Evolutionary conservation across 768 basidiomycete species (phyloP).

Genomic region (Podaxis sp.): DNA sequence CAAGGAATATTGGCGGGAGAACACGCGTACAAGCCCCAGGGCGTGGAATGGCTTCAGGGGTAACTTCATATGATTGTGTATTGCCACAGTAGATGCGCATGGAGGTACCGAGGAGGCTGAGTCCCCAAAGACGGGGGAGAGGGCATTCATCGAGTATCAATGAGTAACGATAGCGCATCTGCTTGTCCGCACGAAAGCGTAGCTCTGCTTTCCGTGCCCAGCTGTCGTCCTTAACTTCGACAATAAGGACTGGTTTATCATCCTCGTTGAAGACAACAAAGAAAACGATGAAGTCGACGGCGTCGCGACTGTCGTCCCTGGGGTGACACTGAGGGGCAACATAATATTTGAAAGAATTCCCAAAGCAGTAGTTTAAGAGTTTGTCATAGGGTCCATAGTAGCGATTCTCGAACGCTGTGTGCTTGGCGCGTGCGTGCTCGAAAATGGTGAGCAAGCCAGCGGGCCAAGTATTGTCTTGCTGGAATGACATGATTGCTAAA

Average conservation of each 20-base stretch:
- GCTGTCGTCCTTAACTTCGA: slow-evolving; percentile 15
- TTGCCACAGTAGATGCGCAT: no score
- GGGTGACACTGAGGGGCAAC: slow-evolving; percentile 14
- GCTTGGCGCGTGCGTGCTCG: slow-evolving; percentile 2
- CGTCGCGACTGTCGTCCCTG: background rate
- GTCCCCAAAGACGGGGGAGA: slow-evolving; percentile 14
- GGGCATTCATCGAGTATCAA: slow-evolving; percentile 18
- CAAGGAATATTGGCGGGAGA: background rate
- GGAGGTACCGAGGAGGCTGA: background rate
- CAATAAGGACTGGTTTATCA: slow-evolving; percentile 14
- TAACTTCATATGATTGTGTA: no score
- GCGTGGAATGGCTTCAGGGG: no score
- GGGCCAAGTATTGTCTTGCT: slow-evolving; percentile 14
- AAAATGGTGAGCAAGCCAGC: slow-evolving; percentile 13
- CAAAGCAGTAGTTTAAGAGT: slow-evolving; percentile 18
- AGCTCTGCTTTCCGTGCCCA: background rate
- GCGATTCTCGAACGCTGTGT: slow-evolving; percentile 12
- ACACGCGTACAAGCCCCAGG: no score
- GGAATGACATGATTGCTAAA: slow-evolving; percentile 11
- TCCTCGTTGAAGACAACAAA: background rate
- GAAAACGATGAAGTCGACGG: slow-evolving; percentile 17
- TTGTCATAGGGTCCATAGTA: slow-evolving; percentile 20
- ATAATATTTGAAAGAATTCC: slow-evolving; percentile 13
- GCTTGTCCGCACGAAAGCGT: slow-evolving; percentile 15
- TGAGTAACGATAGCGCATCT: background rate